Conservation (phyloP, 2,329 filamentous ascomycete species). For the Aschersonia sp. region DNA sequence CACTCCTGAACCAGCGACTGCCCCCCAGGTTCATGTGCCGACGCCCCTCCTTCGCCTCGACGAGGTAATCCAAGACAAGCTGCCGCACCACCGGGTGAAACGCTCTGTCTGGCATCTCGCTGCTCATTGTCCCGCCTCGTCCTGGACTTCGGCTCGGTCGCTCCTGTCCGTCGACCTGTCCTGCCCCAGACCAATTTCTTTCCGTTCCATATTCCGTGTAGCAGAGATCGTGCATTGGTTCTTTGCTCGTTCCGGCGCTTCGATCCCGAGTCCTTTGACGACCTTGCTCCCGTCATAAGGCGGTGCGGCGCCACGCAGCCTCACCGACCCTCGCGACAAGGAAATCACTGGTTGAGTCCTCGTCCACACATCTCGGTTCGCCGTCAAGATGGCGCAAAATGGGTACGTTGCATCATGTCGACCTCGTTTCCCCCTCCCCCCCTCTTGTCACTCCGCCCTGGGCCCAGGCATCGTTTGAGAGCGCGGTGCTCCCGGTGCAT, state of each 20-base stretch:
- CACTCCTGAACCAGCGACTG: conserved; percentile 1
- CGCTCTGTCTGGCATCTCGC: neutral
- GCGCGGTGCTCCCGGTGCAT: too few species aligned
- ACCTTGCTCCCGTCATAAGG: neutral
- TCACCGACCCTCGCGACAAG: neutral
- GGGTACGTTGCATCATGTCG: conserved; percentile 8
- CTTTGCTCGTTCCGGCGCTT: neutral
- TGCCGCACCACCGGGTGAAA: neutral
- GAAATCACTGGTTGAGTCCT: neutral
- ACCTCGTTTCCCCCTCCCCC: neutral
- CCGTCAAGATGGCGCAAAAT: conserved; percentile 19
- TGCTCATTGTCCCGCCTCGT: neutral
- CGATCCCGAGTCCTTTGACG: neutral
- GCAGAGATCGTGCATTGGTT: neutral
- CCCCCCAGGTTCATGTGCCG: conserved; percentile 3
- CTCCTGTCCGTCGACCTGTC: neutral
- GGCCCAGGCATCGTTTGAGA: too few species aligned
- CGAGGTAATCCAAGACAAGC: neutral
- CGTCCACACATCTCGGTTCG: neutral
- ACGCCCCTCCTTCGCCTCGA: conserved; percentile 2
- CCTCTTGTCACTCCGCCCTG: neutral
- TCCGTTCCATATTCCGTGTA: too few species aligned
- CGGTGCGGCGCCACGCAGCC: neutral
- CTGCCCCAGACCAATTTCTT: neutral
- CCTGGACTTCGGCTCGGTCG: neutral